Evolutionary conservation across 139 green algal species (phyloP), one percentile per base, ranked within the genome.

Genomic region (Chlamydomonas urium): DNA sequence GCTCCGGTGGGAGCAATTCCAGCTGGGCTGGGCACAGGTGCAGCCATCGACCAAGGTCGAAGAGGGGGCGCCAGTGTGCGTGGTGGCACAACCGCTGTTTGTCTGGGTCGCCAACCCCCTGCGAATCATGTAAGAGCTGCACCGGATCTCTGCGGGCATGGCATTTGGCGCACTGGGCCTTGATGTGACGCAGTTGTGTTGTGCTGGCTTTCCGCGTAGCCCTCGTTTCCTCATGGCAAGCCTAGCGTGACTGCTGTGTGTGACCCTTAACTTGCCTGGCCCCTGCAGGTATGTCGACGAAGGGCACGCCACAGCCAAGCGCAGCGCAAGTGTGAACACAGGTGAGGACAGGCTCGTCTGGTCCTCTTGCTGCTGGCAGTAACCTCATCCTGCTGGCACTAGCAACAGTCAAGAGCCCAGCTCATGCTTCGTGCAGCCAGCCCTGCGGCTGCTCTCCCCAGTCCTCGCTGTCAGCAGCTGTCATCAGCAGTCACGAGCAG

Each of bases 101-200:
- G 38, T 86, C 14, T 88, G 83, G 83, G 81, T 68, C 14, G 72
- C 48, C 37, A 82, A 84, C 26, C 83, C 83, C 10, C 63, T 88
- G 35, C 45, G 67, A 4, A 63, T 88, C 8, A 61, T 85, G 76
- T 88, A 53, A 74, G 77, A 35, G 4, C 6, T 6, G 67, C 47
- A 33, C 5, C 42, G 48, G 38, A 65, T 32, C 34, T 10, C 0
- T 32, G 47, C 31, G 56, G 33, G 8, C 29, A 26, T 14, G 26
- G 21, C 67, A 23, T 47, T 28, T 42, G 29, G 10, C 29, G 14
- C 14, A 24, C 14, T 50, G 42, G 14, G 14, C 14, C 14, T 50
- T 8, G 14, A 50, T 50, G 42, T 50, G 42, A 8, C 8, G 42
- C 42, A 50, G n/a, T n/a, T 50, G 42, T 14, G 10, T 50, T 50